Evolutionary conservation across 495 filamentous ascomycete genomes (phyloP).

Genomic region (Cercophora samala): DNA sequence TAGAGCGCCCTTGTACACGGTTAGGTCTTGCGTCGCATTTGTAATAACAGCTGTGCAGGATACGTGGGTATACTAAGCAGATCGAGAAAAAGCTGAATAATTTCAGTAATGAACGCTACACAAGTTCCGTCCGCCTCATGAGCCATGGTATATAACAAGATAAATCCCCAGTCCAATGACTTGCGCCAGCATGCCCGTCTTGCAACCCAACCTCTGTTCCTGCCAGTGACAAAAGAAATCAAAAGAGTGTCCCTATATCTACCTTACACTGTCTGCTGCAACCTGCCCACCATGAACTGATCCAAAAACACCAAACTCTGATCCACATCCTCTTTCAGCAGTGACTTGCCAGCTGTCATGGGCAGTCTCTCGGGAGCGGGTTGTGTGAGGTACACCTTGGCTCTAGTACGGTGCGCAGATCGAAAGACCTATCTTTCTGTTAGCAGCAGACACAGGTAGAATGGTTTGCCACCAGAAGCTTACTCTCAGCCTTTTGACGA

Average conservation of each 20-base stretch:
- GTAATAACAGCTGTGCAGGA: too few species aligned
- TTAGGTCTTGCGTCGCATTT: too few species aligned
- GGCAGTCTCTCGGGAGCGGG: slow-evolving; percentile 43
- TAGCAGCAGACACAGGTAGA: not conserved
- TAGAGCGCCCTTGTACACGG: too few species aligned
- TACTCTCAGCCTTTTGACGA: slow-evolving; percentile 39
- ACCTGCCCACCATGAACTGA: slow-evolving; percentile 21
- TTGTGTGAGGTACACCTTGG: slow-evolving; percentile 34
- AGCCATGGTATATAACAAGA: not conserved
- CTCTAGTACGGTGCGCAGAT: slow-evolving; percentile 37
- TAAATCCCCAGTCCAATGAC: not conserved
- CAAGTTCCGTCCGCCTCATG: not conserved
- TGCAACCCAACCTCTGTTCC: not conserved
- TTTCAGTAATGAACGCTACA: too few species aligned
- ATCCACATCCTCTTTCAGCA: slow-evolving; percentile 31
- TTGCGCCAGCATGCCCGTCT: not conserved
- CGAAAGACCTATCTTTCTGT: slow-evolving; percentile 31
- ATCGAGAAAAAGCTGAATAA: too few species aligned
- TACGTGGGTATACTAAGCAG: too few species aligned
- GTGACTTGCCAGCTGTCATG: slow-evolving; percentile 46
- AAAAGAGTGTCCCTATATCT: not conserved
- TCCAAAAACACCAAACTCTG: slow-evolving; percentile 22
- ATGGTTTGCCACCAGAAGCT: not conserved
- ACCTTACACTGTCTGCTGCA: slow-evolving; percentile 22
- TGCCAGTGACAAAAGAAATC: not conserved